phyloP scores from a whole-genome alignment of 2,329 filamentous ascomycete species.

The Aureobasidium namibiae region DNA sequence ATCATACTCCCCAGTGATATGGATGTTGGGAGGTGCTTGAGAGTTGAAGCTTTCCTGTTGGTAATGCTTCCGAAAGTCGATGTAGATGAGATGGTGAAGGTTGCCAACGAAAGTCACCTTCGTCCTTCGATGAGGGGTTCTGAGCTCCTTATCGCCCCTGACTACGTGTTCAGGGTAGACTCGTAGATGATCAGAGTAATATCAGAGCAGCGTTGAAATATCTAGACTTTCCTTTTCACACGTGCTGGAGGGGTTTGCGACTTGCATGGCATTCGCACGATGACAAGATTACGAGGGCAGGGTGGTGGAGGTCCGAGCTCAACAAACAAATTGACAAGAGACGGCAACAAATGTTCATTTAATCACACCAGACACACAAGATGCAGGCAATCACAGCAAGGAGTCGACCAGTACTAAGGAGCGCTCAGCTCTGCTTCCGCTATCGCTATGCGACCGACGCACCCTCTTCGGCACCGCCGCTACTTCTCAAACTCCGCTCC shows the following conservation, averaged over 20 bases:
- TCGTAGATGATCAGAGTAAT: background rate
- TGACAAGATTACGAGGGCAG: background rate
- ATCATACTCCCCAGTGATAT: too few relatives aligned
- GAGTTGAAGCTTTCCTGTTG: background rate
- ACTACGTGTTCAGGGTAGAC: background rate
- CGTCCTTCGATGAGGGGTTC: too few relatives aligned
- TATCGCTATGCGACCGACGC: constrained; percentile 12
- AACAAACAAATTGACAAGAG: background rate
- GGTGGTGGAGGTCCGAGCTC: background rate
- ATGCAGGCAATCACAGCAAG: constrained; percentile 10
- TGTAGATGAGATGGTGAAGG: background rate
- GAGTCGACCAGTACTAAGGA: background rate
- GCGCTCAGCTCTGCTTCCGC: constrained; percentile 6
- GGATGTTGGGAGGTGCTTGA: background rate
- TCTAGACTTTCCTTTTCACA: background rate
- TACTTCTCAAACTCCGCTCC: constrained; percentile 36
- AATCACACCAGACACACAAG: background rate
- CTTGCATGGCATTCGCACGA: background rate
- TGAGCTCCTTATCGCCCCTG: background rate
- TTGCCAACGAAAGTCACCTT: background rate
- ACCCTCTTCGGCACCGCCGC: constrained; percentile 24
- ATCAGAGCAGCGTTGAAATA: background rate
- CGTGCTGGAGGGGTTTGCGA: background rate
- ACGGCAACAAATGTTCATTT: background rate
- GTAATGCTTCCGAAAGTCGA: background rate